Percentiles rank a stretch among this genome's conserved stretches.
Evolutionary conservation across 176 grass and related monocot genomes (phyloP).

Genomic region (Stipa capillata): DNA sequence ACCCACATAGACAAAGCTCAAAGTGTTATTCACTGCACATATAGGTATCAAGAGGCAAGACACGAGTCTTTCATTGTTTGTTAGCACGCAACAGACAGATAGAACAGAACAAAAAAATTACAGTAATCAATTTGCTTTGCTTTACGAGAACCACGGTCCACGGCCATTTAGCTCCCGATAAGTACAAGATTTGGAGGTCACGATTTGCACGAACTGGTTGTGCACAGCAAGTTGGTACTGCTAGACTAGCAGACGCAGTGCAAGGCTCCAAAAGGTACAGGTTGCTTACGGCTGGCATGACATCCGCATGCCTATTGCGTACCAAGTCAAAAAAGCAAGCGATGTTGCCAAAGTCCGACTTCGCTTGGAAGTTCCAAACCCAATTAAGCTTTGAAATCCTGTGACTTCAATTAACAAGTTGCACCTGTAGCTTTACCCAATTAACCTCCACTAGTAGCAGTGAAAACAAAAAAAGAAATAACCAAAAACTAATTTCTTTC

Average conservation of each 20-base stretch:
- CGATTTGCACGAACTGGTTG: background rate
- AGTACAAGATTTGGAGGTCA: background rate
- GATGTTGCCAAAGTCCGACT: conserved; percentile 40
- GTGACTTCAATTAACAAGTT: conserved; percentile 12
- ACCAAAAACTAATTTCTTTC: background rate
- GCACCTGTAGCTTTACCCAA: background rate
- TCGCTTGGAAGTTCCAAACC: conserved; percentile 24
- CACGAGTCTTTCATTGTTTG: background rate
- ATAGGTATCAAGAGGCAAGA: background rate
- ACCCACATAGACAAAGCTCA: background rate
- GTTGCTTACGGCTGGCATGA: conserved; percentile 33
- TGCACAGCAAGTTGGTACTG: background rate
- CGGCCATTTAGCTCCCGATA: background rate
- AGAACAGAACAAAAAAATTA: background rate
- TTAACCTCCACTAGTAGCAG: background rate
- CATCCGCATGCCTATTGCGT: conserved; percentile 12
- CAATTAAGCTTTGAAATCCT: conserved; percentile 22
- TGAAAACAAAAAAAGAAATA: background rate
- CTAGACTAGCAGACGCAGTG: background rate
- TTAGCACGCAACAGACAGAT: background rate
- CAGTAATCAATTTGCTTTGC: background rate
- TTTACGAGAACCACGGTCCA: background rate
- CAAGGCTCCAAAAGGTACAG: conserved; percentile 29
- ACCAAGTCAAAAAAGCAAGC: conserved; percentile 39
- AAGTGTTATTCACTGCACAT: background rate